A percentile compares a stretch with the other conserved stretches of the same genome.
Evolutionary conservation across 306 rosid genomes (phyloP).

Genomic region (Morella rubra): DNA sequence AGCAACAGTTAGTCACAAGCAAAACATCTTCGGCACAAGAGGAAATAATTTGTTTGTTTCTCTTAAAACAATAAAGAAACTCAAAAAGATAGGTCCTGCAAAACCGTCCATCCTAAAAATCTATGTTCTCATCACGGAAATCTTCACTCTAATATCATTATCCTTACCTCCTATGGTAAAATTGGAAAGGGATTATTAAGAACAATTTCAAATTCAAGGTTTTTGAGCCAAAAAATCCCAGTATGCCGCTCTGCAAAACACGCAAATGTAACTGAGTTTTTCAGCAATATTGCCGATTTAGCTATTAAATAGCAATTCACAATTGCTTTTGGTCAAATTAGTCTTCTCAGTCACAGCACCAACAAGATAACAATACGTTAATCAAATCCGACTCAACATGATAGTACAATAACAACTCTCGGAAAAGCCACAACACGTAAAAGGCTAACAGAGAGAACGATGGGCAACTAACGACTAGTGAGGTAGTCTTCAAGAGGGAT

Average conservation of each 20-base stretch:
- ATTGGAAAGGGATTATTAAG: background rate
- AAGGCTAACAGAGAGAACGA: background rate
- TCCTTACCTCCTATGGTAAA: background rate
- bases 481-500: constrained; percentile 69
- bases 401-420: background rate
- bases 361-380: background rate
- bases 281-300: background rate
- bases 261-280: background rate
- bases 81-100: background rate
- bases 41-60: background rate
- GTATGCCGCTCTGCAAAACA: background rate
- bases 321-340: background rate
- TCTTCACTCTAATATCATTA: background rate
- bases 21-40: background rate
- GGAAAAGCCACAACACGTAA: background rate
- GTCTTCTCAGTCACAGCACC: background rate
- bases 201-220: background rate
- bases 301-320: background rate
- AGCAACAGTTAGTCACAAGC: background rate
- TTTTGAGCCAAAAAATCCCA: background rate
- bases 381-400: background rate
- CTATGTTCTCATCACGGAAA: background rate
- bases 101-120: background rate
- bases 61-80: background rate
- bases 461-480: constrained; percentile 46